Evolutionary conservation across 306 rosid genomes (phyloP), one percentile per base, ranked within the genome.

Genomic region (Luffa acutangula): DNA sequence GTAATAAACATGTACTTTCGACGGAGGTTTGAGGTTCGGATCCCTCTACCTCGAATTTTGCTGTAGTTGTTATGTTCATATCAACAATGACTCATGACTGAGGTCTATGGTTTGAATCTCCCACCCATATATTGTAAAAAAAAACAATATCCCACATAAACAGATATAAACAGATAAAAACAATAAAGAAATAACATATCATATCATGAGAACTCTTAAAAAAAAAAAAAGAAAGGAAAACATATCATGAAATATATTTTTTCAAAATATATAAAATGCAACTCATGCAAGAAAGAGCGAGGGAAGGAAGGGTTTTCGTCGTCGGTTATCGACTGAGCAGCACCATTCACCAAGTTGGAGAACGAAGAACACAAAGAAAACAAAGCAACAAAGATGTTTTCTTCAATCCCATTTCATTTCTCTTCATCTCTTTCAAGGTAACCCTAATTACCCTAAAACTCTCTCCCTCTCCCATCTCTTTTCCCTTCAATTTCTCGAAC

Each of bases 281-380:
- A 78, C 73, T 53, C 58, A 78, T 58, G 80, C 57, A 78, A 39
- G 41, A 12, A 62, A 7, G 57, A 71, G 57, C 20, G 76, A 71
- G 76, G 57, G 76, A 71, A 63, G 80, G 42, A 74, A 77, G 80
- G 80, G 73, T 78, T 78, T 78, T 56, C 80, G 72, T 78, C 80
- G 67, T 78, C 80, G 46, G 58, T 78, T 63, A 33, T 78, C 80
- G 57, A 41, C 73, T 78, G 73, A 48, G 69, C 53, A 54, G 25
- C 72, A 37, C 48, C 72, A 37, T 65, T 65, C 76, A 71, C 60
- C 80, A 46, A 48, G 43, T 31, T 21, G 60, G 56, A 42, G 60
- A 59, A 21, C 45, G 65, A 77, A 58, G 80, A 78, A 78, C n/a
- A 37, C 25, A 39, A 0, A 6, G 10, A 36, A 37, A 7, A 34